Conservation (phyloP, 208 protist genomes). For the Entamoeba invadens region DNA sequence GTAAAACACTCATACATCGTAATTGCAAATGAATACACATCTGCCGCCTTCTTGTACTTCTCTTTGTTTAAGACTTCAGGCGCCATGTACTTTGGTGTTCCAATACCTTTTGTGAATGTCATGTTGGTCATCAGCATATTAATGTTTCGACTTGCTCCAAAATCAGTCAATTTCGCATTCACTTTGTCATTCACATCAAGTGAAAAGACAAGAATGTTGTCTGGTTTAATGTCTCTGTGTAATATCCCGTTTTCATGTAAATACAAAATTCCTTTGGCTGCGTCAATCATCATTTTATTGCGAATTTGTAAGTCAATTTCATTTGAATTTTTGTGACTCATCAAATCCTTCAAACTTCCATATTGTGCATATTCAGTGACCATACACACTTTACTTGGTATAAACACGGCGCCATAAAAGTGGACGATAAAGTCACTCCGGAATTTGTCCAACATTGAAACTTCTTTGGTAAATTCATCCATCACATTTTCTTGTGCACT, state of each 20-base stretch:
- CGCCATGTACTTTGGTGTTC: conserved; percentile 31
- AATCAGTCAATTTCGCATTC: conserved; percentile 16
- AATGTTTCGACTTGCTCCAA: neutral
- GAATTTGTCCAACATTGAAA: conserved; percentile 25
- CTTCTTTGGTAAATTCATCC: conserved; percentile 32
- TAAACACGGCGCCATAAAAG: conserved; percentile 41
- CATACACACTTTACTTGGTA: conserved; percentile 33
- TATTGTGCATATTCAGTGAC: conserved; percentile 39
- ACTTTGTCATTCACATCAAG: neutral
- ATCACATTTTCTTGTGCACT: neutral
- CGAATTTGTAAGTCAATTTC: neutral
- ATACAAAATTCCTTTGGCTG: neutral
- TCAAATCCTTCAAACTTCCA: conserved; percentile 18
- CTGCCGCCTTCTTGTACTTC: conserved; percentile 30
- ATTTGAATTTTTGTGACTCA: neutral
- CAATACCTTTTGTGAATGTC: neutral
- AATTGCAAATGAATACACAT: conserved; percentile 47
- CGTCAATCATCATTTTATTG: neutral
- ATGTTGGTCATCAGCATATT: neutral
- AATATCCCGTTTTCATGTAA: neutral
- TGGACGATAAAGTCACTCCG: conserved; percentile 42
- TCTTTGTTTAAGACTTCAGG: conserved; percentile 34
- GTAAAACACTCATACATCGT: conserved; percentile 38
- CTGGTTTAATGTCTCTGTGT: conserved; percentile 10
- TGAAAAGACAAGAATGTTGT: conserved; percentile 9